phyloP scores from a whole-genome alignment of 768 basidiomycete genomes.

The Leccinum imitatum region DNA sequence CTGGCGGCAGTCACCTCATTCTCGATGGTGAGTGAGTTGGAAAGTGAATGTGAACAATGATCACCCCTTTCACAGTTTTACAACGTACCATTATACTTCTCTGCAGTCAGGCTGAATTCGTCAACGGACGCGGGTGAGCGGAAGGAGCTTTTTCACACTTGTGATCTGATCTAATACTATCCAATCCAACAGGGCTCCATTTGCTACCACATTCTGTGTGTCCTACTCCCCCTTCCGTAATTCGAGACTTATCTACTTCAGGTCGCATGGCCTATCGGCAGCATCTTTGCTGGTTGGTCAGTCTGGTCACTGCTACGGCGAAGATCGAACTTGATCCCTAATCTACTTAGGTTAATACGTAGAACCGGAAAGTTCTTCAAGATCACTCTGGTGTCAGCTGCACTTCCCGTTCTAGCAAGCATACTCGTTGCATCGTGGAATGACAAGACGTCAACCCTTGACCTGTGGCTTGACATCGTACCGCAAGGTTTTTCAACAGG shows the following conservation, averaged over 20 bases:
- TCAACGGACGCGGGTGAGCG: background rate
- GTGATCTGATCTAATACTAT: background rate
- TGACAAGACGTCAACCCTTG: slow-evolving; percentile 53
- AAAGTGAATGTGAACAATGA: background rate
- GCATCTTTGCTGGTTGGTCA: background rate
- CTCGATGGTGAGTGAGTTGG: background rate
- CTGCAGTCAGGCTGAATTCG: background rate
- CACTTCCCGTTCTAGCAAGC: slow-evolving; percentile 57
- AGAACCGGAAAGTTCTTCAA: background rate
- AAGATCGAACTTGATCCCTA: background rate
- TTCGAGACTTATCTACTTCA: background rate
- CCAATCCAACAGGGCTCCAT: background rate
- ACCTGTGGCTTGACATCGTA: slow-evolving; percentile 76
- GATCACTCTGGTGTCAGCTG: slow-evolving; percentile 29
- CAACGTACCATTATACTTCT: background rate
- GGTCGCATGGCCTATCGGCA: background rate
- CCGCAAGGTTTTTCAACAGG: slow-evolving; percentile 85
- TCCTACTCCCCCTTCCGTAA: background rate
- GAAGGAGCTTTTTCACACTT: background rate
- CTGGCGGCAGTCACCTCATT: background rate
- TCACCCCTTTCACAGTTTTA: background rate
- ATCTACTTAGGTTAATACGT: background rate
- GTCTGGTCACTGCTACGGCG: background rate
- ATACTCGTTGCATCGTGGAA: slow-evolving; percentile 66
- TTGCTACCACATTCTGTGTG: background rate